Evolutionary conservation across 306 rosid species (phyloP), one percentile per base, ranked within the genome.

Genomic region (Echinosophora koreensis): DNA sequence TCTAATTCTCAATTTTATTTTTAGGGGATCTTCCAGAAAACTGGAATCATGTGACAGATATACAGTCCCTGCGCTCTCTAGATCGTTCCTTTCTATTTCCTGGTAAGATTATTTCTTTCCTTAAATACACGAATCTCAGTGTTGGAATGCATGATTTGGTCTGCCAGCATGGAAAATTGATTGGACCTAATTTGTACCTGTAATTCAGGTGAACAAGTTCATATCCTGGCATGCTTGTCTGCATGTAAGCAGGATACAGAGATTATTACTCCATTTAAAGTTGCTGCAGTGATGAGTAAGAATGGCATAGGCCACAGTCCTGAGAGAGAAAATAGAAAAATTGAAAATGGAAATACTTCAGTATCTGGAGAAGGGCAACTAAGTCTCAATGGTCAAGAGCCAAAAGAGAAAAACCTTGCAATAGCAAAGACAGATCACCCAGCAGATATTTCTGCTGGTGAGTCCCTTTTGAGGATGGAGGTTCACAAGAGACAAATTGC

Each of bases 31-130:
- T 95, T 71, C 97, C 97, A 18, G 89, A 86, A 57, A 82, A 88
- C 75, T 95, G 97, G 99, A 83, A 82, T 77, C 80, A 85, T 34
- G 87, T 86, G 32, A 74, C 94, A 6, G 97, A 95, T 81, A 89
- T 90, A 65, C 85, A 80, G 69, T 88, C 93, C 44, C 71, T 95
- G 68, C 86, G 78, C 61, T 50, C 86, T 64, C 78, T 90, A 71
- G 99, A 95, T 47, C 97, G 97, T 49, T 87, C 97, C 30, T 95
- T 95, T 87, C 91, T 95, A 66, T 88, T 95, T 82, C 99, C 99
- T 55, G 99, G 99, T 95, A 87, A 18, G 81, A 66, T 62, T 81
- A 1, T 42, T 71, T 68, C 73, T 44, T 67, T 84, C 73, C 77
- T 60, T 67, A 47, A 35, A 69, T 52, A 16, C 66, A 10, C 14